Percentiles rank a stretch among this genome's conserved stretches.
Evolutionary conservation across 2,329 filamentous ascomycete genomes (phyloP).

Genomic region (Colletotrichum euphorbiae): DNA sequence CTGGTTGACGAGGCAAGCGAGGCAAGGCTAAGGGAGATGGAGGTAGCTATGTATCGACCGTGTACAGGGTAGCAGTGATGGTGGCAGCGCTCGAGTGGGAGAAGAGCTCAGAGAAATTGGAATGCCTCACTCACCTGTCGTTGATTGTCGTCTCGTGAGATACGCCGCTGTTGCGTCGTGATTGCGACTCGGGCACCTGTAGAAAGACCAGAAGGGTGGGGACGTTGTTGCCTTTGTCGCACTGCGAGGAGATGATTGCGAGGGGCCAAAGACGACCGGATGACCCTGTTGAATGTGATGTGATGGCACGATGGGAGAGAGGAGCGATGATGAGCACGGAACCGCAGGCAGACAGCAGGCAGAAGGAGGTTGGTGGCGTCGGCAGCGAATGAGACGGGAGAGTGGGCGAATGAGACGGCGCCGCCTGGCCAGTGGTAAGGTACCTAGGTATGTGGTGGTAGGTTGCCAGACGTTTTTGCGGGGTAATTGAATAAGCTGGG

Average conservation of each 20-base stretch:
- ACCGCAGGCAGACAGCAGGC: conserved; percentile 9
- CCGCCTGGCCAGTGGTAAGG: not conserved
- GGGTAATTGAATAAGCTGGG: conserved; percentile 28
- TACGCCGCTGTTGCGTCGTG: conserved; percentile 5
- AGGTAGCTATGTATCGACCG: conserved; percentile 4
- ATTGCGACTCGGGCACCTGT: conserved; percentile 7
- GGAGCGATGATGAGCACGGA: conserved; percentile 13
- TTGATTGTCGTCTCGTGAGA: not conserved
- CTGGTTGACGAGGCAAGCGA: not conserved
- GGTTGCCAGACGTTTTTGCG: conserved; percentile 21
- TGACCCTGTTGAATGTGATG: not conserved
- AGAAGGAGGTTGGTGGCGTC: conserved; percentile 6
- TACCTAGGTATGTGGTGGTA: no score
- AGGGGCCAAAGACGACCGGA: not conserved
- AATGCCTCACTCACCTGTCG: conserved; percentile 17
- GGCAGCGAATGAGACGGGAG: conserved; percentile 25
- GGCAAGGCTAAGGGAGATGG: not conserved
- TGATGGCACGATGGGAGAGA: conserved; percentile 14
- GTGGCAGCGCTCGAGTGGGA: not conserved
- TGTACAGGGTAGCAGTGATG: conserved; percentile 8
- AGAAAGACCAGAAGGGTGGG: not conserved
- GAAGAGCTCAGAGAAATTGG: conserved; percentile 12
- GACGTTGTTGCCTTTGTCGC: conserved; percentile 19
- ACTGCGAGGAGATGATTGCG: conserved; percentile 19
- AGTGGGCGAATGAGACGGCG: not conserved